These are phyloP conservation scores for Ascochyta pisi DNA, from an alignment of 2,329 filamentous ascomycete genomes.

Conservation along the genomic window DNA sequence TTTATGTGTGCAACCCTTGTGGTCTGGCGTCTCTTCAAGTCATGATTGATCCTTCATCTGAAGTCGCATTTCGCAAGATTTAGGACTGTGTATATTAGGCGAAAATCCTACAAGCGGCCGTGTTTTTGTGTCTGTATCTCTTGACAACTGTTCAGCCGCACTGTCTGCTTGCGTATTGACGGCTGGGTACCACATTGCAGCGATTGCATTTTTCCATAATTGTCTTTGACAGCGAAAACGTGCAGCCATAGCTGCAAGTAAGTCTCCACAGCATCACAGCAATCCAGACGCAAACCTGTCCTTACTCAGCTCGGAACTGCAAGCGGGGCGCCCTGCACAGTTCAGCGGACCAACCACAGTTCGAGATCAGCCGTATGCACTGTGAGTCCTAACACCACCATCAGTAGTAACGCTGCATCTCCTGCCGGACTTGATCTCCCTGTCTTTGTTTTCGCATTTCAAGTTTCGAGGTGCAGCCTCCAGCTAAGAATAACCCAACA, in stretches of 20 bases:
- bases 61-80: neutral
- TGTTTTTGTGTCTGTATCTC: no score
- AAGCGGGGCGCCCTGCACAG: neutral
- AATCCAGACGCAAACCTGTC: neutral
- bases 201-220: neutral
- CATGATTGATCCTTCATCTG: neutral
- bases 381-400: conserved; percentile 10
- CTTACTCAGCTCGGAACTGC: neutral
- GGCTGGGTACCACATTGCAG: neutral
- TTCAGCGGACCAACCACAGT: conserved; percentile 18
- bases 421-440: conserved; percentile 7
- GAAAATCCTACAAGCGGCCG: neutral
- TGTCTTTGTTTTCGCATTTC: conserved; percentile 7
- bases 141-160: neutral
- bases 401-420: conserved; percentile 12
- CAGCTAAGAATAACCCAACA: neutral
- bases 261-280: neutral
- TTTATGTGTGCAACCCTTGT: neutral
- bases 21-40: neutral
- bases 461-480: neutral
- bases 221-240: neutral
- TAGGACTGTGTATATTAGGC: neutral
- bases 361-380: conserved; percentile 1
- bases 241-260: neutral
- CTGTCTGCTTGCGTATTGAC: neutral